Conservation (phyloP, 768 basidiomycete species). For the Mycena pura region DNA sequence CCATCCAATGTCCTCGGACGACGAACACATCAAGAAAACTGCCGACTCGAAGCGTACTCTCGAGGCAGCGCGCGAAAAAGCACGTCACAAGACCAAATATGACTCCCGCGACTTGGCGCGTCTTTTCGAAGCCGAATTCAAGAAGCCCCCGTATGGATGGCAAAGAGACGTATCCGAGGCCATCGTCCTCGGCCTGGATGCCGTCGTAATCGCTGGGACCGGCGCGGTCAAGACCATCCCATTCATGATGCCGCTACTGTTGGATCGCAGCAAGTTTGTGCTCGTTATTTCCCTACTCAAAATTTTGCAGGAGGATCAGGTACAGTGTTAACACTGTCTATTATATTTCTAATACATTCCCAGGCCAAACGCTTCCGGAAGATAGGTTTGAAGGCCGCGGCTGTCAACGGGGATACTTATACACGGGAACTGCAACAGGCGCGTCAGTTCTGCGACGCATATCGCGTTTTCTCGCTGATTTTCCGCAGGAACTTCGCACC, state of each 20-base stretch:
- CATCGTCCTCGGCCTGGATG: conserved; percentile 40
- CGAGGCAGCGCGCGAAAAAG: conserved; percentile 16
- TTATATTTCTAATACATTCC: neutral
- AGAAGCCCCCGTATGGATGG: conserved; percentile 39
- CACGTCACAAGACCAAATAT: conserved; percentile 16
- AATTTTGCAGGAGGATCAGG: conserved; percentile 44
- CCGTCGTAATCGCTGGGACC: conserved; percentile 42
- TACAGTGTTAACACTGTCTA: conserved; percentile 9
- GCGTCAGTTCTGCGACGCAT: conserved; percentile 7
- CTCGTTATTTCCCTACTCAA: conserved; percentile 47
- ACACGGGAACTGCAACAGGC: conserved; percentile 36
- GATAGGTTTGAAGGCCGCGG: conserved; percentile 36
- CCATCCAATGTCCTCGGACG: conserved; percentile 1
- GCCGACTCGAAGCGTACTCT: conserved; percentile 1
- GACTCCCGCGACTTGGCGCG: conserved; percentile 18
- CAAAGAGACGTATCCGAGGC: conserved; percentile 48
- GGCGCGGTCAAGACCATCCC: conserved; percentile 48
- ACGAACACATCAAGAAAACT: conserved; percentile 7
- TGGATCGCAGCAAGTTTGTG: conserved; percentile 30
- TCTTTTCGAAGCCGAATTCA: conserved; percentile 22
- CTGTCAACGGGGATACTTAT: conserved; percentile 47
- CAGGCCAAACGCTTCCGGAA: conserved; percentile 35
- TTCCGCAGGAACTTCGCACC: conserved; percentile 33
- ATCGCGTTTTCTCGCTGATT: neutral
- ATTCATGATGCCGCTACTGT: conserved; percentile 40